phyloP scores from a whole-genome alignment of 1,284 basidiomycete genomes.

The Ceratorhiza oryzae-sativae region DNA sequence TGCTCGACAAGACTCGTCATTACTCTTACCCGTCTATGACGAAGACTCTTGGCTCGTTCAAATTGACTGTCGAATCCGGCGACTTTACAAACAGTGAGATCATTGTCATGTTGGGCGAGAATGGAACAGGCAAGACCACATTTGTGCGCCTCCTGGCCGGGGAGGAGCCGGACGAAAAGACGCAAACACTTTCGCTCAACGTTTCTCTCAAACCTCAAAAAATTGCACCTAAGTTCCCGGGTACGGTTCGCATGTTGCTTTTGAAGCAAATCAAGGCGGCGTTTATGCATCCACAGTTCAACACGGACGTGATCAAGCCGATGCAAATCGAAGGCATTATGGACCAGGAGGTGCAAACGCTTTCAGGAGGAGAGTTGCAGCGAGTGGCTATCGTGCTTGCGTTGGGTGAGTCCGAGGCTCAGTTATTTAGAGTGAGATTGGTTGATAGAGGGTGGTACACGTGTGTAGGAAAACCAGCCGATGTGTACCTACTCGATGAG shows the following conservation, averaged over 20 bases:
- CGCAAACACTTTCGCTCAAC: slow-evolving; percentile 77
- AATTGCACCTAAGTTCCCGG: slow-evolving; percentile 94
- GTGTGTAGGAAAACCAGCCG: slow-evolving; percentile 76
- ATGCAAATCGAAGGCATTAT: slow-evolving; percentile 92
- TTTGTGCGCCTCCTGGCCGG: slow-evolving; percentile 93
- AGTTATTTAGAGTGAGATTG: neutral
- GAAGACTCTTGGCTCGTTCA: slow-evolving; percentile 93
- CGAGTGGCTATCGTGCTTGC: slow-evolving; percentile 93
- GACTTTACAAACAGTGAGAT: slow-evolving; percentile 96
- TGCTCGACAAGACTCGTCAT: slow-evolving; percentile 82
- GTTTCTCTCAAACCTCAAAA: slow-evolving; percentile 97
- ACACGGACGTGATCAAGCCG: slow-evolving; percentile 94
- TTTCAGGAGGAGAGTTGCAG: slow-evolving; percentile 96
- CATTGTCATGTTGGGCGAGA: slow-evolving; percentile 97
- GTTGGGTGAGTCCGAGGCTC: slow-evolving; percentile 59
- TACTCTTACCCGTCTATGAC: slow-evolving; percentile 94
- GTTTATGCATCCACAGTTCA: slow-evolving; percentile 98
- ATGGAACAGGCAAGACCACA: slow-evolving; percentile 97
- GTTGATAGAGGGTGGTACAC: slow-evolving; percentile 3
- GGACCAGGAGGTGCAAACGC: slow-evolving; percentile 95
- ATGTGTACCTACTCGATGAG: slow-evolving; percentile 88
- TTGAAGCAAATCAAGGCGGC: slow-evolving; percentile 92
- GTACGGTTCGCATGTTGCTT: slow-evolving; percentile 89
- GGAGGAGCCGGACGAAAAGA: slow-evolving; percentile 82
- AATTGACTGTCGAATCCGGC: slow-evolving; percentile 86